A percentile compares a stretch with the other conserved stretches of the same genome.
Conservation (phyloP, 164 flowering plant species). For the Paratinospora sagittata region DNA sequence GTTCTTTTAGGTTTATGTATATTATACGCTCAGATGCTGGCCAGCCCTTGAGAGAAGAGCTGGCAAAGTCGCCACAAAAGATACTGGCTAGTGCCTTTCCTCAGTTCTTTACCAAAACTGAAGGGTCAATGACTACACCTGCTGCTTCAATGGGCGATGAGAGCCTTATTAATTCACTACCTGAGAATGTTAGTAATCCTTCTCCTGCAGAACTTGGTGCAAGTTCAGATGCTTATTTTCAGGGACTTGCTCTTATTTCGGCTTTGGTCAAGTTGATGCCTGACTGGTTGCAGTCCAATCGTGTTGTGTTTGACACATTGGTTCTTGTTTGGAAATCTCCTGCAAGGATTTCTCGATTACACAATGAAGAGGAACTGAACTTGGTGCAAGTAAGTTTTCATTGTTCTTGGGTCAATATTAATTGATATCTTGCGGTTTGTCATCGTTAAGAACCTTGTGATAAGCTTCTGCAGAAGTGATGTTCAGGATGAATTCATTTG, state of each 20-base stretch:
- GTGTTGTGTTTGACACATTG: constrained; percentile 75
- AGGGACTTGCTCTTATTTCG: constrained; percentile 80
- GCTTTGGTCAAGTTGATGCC: constrained; percentile 90
- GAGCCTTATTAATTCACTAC: constrained; percentile 26
- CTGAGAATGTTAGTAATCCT: constrained; percentile 38
- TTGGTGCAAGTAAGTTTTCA: constrained; percentile 77
- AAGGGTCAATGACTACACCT: constrained; percentile 34
- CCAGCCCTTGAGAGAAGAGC: constrained; percentile 96
- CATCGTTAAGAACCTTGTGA: too few relatives aligned
- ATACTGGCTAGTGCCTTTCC: constrained; percentile 81
- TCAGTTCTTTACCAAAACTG: constrained; percentile 57
- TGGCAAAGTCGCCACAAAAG: constrained; percentile 92
- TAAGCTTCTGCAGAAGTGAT: too few relatives aligned
- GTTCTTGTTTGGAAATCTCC: constrained; percentile 95
- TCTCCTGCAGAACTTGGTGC: constrained; percentile 27
- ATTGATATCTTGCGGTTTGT: too few relatives aligned
- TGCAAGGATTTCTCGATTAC: constrained; percentile 77
- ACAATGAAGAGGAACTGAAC: constrained; percentile 84
- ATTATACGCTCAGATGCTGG: constrained; percentile 96
- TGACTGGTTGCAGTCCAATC: constrained; percentile 80
- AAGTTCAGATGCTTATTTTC: constrained; percentile 76
- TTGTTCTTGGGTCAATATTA: not conserved
- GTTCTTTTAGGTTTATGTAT: constrained; percentile 76
- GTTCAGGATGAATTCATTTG: too few relatives aligned
- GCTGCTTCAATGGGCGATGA: constrained; percentile 44